Percentiles rank a stretch among this genome's conserved stretches.
These are phyloP conservation scores for Phytophthora tentaculata DNA, from an alignment of 352 stramenopile species.

Conservation along the genomic window DNA sequence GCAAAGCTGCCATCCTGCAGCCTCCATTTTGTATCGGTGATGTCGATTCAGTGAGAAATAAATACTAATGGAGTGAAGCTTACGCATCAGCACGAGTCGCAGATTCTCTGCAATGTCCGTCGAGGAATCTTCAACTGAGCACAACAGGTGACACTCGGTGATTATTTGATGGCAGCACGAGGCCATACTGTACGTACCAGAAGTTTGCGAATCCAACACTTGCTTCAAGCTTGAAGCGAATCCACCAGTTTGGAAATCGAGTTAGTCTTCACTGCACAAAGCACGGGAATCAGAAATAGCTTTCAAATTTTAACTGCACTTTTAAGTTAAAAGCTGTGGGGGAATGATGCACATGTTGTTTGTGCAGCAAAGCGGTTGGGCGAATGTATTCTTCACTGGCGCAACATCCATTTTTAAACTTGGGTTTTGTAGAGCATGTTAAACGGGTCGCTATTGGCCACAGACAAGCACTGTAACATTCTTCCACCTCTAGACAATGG, in stretches of 20 bases:
- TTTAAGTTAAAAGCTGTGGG: too few species aligned
- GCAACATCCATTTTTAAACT: too few species aligned
- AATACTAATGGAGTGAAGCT: slow-evolving; percentile 19
- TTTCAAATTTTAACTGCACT: too few species aligned
- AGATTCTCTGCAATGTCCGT: slow-evolving; percentile 33
- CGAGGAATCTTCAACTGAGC: slow-evolving; percentile 10
- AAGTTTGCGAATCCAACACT: slow-evolving; percentile 21
- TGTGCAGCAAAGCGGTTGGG: too few species aligned
- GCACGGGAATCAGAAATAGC: too few species aligned
- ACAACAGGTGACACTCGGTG: neutral
- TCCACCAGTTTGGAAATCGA: too few species aligned
- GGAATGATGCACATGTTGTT: too few species aligned
- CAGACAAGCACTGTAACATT: slow-evolving; percentile 22
- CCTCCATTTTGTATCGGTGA: slow-evolving; percentile 10
- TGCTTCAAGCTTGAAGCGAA: slow-evolving; percentile 46
- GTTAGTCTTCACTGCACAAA: too few species aligned
- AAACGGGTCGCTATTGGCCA: slow-evolving; percentile 9
- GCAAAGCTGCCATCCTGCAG: neutral
- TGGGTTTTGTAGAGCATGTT: neutral
- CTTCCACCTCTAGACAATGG: slow-evolving; percentile 15
- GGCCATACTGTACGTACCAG: slow-evolving; percentile 17
- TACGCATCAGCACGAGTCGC: slow-evolving; percentile 33
- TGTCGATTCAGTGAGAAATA: slow-evolving; percentile 23
- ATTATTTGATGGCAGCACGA: neutral
- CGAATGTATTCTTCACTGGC: too few species aligned